Evolutionary conservation across 2,329 filamentous ascomycete species (phyloP).

Genomic region (Dryadomyces sulphureus): DNA sequence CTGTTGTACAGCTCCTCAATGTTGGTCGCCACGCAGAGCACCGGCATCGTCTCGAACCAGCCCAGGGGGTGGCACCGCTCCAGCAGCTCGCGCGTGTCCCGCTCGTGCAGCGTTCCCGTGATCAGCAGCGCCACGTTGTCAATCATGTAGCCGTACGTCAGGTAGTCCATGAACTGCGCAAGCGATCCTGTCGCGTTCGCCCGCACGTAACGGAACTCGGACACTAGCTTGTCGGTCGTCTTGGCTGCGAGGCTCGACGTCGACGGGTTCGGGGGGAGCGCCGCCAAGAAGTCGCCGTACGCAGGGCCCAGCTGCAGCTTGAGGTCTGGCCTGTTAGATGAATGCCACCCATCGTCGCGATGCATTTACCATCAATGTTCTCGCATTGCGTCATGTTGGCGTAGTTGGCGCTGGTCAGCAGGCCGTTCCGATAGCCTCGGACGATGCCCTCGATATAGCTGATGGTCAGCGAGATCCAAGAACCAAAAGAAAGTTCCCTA

Average conservation of each 20-base stretch:
- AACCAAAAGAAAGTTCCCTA: too few species aligned
- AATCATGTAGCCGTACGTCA: slow-evolving; percentile 99
- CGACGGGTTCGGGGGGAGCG: slow-evolving; percentile 89
- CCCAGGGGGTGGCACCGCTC: slow-evolving; percentile 93
- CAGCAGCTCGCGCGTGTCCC: slow-evolving; percentile 87
- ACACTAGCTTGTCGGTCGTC: slow-evolving; percentile 94
- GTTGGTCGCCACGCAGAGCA: slow-evolving; percentile 93
- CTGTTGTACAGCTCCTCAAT: slow-evolving; percentile 99
- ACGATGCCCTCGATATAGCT: slow-evolving; percentile 97
- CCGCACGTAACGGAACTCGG: slow-evolving; percentile 91
- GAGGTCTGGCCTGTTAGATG: slow-evolving; percentile 49
- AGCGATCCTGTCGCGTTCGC: slow-evolving; percentile 86
- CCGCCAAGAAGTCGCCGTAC: slow-evolving; percentile 91
- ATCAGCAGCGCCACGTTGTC: slow-evolving; percentile 97
- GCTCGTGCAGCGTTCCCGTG: slow-evolving; percentile 91
- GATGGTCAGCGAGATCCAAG: neutral
- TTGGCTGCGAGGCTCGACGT: slow-evolving; percentile 89
- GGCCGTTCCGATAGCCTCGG: slow-evolving; percentile 86
- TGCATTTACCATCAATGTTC: slow-evolving; percentile 69
- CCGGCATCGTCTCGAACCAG: slow-evolving; percentile 98
- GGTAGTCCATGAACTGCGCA: slow-evolving; percentile 91
- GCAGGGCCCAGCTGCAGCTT: slow-evolving; percentile 94
- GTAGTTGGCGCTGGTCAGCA: slow-evolving; percentile 84
- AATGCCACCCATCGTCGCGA: neutral
- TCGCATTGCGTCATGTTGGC: slow-evolving; percentile 95